Conservation (phyloP, 371 early-diverging fungal genomes). For the Chytridium lagenaria region DNA sequence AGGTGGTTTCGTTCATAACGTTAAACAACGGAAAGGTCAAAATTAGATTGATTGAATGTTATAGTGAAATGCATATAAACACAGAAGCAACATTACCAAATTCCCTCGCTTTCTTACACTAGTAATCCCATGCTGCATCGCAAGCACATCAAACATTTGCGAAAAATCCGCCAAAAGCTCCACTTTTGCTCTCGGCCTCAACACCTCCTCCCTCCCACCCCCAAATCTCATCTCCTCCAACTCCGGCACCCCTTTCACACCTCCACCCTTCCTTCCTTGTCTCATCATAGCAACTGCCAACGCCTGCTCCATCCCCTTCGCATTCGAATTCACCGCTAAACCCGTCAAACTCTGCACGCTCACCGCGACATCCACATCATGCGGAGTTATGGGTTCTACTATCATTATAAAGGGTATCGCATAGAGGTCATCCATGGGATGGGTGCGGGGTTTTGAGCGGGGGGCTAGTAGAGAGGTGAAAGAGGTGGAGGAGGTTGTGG, state of each 20-base stretch:
- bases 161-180: constrained; percentile 36
- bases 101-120: constrained; percentile 20
- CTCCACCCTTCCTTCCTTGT: neutral
- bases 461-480: neutral
- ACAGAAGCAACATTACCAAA: constrained; percentile 18
- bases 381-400: neutral
- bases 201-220: neutral
- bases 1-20: too few species aligned
- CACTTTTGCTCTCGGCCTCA: constrained; percentile 29
- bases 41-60: too few species aligned
- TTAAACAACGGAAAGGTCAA: too few species aligned
- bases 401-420: constrained; percentile 6
- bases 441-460: too few species aligned
- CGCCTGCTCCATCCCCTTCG: constrained; percentile 15
- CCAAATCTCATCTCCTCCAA: neutral
- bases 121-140: constrained; percentile 15
- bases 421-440: neutral
- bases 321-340: neutral
- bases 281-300: constrained; percentile 18
- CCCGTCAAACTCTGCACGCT: neutral
- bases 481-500: constrained; percentile 7
- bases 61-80: too few species aligned
- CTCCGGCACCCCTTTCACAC: neutral
- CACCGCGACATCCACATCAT: neutral
- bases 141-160: constrained; percentile 37